Percentiles rank a stretch among this genome's conserved stretches.
These are phyloP conservation scores for Massarina eburnea DNA, from an alignment of 2,329 filamentous ascomycete genomes.

Conservation along the genomic window DNA sequence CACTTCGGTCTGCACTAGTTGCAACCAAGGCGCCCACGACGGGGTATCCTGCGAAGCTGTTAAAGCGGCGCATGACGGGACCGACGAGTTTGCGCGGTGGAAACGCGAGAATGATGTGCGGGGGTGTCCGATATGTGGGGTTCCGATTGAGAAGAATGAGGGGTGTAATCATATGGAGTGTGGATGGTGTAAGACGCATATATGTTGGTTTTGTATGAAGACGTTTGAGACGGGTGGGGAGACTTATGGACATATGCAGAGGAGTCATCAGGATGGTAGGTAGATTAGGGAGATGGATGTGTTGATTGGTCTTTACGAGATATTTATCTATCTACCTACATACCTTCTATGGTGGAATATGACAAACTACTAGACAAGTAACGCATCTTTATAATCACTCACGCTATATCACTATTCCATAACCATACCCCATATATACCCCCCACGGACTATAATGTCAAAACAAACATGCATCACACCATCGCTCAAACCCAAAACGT, in stretches of 20 bases:
- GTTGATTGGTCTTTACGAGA: no score
- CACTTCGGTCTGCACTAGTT: constrained; percentile 20
- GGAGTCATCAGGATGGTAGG: no score
- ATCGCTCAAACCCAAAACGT: no score
- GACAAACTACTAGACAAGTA: no score
- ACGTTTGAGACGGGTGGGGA: constrained; percentile 28
- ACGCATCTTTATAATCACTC: no score
- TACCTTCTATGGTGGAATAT: no score
- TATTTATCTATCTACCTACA: no score
- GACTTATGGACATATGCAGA: constrained; percentile 19
- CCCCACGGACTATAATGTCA: no score
- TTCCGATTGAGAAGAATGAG: constrained; percentile 45
- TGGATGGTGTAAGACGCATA: constrained; percentile 44
- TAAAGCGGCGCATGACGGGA: constrained; percentile 22
- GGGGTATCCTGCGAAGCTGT: constrained; percentile 23
- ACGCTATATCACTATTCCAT: no score
- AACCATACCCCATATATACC: no score
- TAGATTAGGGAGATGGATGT: no score
- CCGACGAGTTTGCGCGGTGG: constrained; percentile 12
- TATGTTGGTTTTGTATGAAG: constrained; percentile 53
- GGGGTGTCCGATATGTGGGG: constrained; percentile 36
- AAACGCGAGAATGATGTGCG: constrained; percentile 24
- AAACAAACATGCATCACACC: no score
- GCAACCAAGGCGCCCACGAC: constrained; percentile 17
- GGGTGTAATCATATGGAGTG: constrained; percentile 55